Evolutionary conservation across 2,329 filamentous ascomycete species (phyloP), one percentile per base, ranked within the genome.

Genomic region (Exophiala calicioides): DNA sequence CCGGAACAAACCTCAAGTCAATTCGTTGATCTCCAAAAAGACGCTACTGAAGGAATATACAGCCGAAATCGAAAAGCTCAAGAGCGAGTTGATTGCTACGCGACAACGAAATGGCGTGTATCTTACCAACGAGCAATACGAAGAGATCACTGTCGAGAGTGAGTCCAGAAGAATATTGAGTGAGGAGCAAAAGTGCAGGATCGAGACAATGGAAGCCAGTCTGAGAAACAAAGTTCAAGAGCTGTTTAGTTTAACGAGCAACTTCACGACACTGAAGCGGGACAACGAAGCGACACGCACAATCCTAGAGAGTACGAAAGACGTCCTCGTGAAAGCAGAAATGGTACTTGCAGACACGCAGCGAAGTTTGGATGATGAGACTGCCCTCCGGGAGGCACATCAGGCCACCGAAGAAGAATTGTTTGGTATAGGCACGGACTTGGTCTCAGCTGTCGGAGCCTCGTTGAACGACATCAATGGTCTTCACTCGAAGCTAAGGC

Each of bases 81-180:
- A 95, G 73, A 88, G 86, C 58, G 93, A 98, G 64, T 76, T 98
- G 10, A 94, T 96, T 55, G 86, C 90, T 3, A 95, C 93, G 4
- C 78, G 93, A 18, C 89, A 95, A 64, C 84, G 93, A 27, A 96
- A 97, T 63, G 93, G 93, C 42, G 91, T 98, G 2, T 97, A 97
- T 64, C 76, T 98, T 24, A 86, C 91, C 0, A 86, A 88, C 46
- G 90, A 95, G 48, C 81, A 81, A 12, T 96, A 90, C 62, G 91
- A 97, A 63, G 88, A 95, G 59, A 86, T 98, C 70, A 91, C 84
- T 0, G 86, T 88, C 4, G 85, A 95, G 65, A 96, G 87, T 67
- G 93, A 98, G 67, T 95, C 91, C 2, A 80, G 90, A 41, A 79
- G 89, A 9, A 96, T 97, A 53, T 78, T 97, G 29, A 86, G 85